Conservation (phyloP, 1,139 yeast species). For the Pichiaceae sp. region DNA sequence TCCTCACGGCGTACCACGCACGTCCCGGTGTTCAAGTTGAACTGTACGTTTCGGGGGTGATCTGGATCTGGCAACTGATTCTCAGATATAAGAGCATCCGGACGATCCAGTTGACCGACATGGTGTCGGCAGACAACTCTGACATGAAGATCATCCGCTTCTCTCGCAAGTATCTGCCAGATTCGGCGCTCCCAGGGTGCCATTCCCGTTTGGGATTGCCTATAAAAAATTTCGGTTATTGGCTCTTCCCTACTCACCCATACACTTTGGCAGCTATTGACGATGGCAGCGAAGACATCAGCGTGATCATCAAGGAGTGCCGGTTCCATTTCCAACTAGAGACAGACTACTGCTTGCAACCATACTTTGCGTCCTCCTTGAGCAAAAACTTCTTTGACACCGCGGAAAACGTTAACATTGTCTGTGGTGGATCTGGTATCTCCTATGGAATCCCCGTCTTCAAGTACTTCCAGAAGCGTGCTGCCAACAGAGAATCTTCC, state of each 20-base stretch:
- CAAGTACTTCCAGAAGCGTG: conserved; percentile 27
- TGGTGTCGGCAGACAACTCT: conserved; percentile 25
- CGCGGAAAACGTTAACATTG: conserved; percentile 45
- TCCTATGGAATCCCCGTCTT: conserved; percentile 64
- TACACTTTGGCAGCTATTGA: conserved; percentile 75
- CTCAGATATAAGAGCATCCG: conserved; percentile 29
- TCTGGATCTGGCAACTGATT: conserved; percentile 36
- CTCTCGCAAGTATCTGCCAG: conserved; percentile 17
- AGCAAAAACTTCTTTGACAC: conserved; percentile 29
- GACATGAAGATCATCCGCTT: conserved; percentile 18
- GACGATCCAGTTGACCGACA: conserved; percentile 30
- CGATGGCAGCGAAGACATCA: conserved; percentile 19
- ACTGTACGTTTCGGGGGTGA: conserved; percentile 36
- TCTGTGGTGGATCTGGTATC: conserved; percentile 86
- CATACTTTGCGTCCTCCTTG: conserved; percentile 26
- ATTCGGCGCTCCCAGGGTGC: conserved; percentile 35
- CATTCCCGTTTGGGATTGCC: conserved; percentile 45
- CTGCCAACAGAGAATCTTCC: conserved; percentile 13
- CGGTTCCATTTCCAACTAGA: conserved; percentile 27
- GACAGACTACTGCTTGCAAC: conserved; percentile 30
- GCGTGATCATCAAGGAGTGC: conserved; percentile 28
- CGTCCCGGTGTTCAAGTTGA: conserved; percentile 56
- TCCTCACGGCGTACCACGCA: conserved; percentile 61
- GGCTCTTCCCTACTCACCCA: conserved; percentile 65
- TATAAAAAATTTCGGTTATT: conserved; percentile 26